phyloP scores from a whole-genome alignment of 768 basidiomycete species.

The Collybiopsis confluens region DNA sequence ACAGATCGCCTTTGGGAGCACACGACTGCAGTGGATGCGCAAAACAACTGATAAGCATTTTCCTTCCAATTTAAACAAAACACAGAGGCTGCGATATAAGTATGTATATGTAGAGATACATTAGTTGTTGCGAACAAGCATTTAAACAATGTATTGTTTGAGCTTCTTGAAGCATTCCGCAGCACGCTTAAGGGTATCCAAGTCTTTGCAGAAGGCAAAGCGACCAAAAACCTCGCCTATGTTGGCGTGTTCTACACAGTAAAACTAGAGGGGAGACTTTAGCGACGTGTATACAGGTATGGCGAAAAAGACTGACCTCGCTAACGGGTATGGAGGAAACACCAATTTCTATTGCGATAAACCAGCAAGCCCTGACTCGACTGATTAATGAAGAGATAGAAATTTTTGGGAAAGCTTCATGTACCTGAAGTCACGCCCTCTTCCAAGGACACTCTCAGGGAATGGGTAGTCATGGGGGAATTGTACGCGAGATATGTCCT shows the following conservation, averaged over 20 bases:
- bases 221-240: slow-evolving; percentile 86
- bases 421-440: slow-evolving; percentile 86
- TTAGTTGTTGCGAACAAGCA: neutral
- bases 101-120: neutral
- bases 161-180: slow-evolving; percentile 76
- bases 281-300: neutral
- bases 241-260: slow-evolving; percentile 78
- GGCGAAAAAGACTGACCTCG: slow-evolving; percentile 56
- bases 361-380: slow-evolving; percentile 79
- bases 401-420: slow-evolving; percentile 13
- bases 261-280: slow-evolving; percentile 56
- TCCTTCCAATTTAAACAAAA: too few relatives aligned
- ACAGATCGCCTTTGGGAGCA: slow-evolving; percentile 44
- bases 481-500: slow-evolving; percentile 77
- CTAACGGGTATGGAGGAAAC: slow-evolving; percentile 94
- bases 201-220: slow-evolving; percentile 96
- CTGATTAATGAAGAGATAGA: slow-evolving; percentile 10
- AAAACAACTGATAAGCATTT: neutral
- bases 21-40: neutral
- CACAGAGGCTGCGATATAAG: too few relatives aligned
- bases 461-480: slow-evolving; percentile 84
- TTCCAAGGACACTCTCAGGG: slow-evolving; percentile 66
- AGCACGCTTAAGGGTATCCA: slow-evolving; percentile 78
- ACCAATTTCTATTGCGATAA: slow-evolving; percentile 84
- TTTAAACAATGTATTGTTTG: slow-evolving; percentile 51